Evolutionary conservation across 2,329 filamentous ascomycete genomes (phyloP).

Genomic region (Passalora sequoiae): DNA sequence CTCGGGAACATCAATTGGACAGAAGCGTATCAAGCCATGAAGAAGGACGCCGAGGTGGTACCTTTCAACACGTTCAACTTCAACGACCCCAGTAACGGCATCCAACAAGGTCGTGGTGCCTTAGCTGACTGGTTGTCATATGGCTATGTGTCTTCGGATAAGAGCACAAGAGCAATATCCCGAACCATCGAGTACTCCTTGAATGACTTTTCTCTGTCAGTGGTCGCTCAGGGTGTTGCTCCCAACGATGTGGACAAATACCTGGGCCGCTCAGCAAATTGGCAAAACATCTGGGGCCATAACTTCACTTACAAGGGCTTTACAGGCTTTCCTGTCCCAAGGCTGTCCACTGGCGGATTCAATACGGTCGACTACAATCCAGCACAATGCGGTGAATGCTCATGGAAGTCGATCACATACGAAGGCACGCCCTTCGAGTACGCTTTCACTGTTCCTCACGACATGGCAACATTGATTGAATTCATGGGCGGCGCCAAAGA

Average conservation of each 20-base stretch:
- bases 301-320: constrained; percentile 35
- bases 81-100: constrained; percentile 30
- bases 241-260: constrained; percentile 39
- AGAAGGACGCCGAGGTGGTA: constrained; percentile 33
- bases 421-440: constrained; percentile 43
- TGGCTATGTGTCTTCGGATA: constrained; percentile 37
- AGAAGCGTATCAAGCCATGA: constrained; percentile 32
- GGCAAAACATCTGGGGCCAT: constrained; percentile 41
- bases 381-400: constrained; percentile 39
- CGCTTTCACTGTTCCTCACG: constrained; percentile 41
- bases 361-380: constrained; percentile 38
- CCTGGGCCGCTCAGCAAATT: constrained; percentile 37
- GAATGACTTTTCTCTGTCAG: constrained; percentile 41
- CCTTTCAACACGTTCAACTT: constrained; percentile 31
- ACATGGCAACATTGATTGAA: constrained; percentile 39
- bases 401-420: constrained; percentile 40
- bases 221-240: constrained; percentile 38
- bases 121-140: constrained; percentile 42
- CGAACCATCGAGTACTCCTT: constrained; percentile 42
- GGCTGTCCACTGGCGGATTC: constrained; percentile 27
- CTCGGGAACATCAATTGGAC: constrained; percentile 33
- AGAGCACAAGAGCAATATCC: constrained; percentile 37
- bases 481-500: constrained; percentile 39
- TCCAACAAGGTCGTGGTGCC: constrained; percentile 41
- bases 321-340: constrained; percentile 30